Base-by-base conservation (phyloP, 2,329 filamentous ascomycete genomes). In the Chaetomiaceae sp. region DNA sequence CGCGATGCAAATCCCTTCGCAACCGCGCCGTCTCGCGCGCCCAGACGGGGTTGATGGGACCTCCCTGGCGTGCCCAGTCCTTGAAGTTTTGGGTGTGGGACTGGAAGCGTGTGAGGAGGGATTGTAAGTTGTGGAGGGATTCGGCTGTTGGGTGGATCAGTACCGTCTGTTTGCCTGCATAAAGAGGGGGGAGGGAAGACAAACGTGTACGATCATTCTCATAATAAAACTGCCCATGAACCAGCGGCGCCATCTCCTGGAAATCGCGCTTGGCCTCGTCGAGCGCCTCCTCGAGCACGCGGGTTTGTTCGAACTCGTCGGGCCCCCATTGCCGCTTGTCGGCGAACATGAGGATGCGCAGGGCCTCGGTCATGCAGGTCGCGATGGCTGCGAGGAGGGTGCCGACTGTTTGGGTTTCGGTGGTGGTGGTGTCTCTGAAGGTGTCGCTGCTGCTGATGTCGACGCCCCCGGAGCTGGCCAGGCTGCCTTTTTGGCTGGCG, bases 241-340 rank as follows among this genome's bases (percentile, higher is more conserved):
- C 74, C 39, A 83, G 69, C 43, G 72, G 71, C 20, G 75, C 74
- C 54, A 84, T 70, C 62, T 80, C 75, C 68, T 83, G 80, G 59
- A 83, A 84, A 68, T 84, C 80, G 65, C 74, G 75, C 68, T 78
- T 80, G 52, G 81, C 81, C 60, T 82, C 79, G 64, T 82, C 78
- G 47, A 84, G 71, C n/a, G 75, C 71, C 33, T 73, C 70, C 61
- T 82, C 76, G 50, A 84, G 71, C 45, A 78, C 75, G 53, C 74
- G 76, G 53, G 78, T 66, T 69, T 83, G 81, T 63, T 83, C 80
- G 64, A 80, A 76, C 69, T 83, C 80, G 71, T 82, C 79, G 20
- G 72, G 69, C 0, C 75, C 78, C 81, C 81, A 83, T 57, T 77
- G 75, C 40, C 74, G 73, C 68, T 82, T 82, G 66, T 83, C 80